Base-by-base conservation (phyloP, 2,329 filamentous ascomycete genomes). In the Colletotrichum neosansevieriae region DNA sequence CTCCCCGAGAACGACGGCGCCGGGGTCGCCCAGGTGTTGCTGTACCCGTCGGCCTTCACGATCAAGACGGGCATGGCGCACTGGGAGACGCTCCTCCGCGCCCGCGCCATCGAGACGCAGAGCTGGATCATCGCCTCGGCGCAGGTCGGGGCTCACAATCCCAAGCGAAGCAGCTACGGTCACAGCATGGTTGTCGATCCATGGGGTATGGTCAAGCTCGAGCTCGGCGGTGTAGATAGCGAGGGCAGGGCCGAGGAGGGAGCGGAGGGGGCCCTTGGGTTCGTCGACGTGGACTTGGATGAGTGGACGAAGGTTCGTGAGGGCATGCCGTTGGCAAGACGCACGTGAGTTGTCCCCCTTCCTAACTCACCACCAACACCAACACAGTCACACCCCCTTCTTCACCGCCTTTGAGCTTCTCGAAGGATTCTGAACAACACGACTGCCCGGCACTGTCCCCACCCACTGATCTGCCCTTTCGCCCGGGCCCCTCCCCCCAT, bases 21-120 rank as follows among this genome's bases (percentile, higher is more conserved):
- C 21, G 72, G 67, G 32, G 81, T 79, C 4, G 93, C 94, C 2
- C 89, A 97, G 70, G 82, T 97, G 60, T 82, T 98, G 57, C 89
- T 93, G 0, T 98, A 95, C 76, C 95, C 95, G 0, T 95, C 92
- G 6, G 95, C 95, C 4, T 98, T 98, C 76, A 97, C 94, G 0
- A 86, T 97, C 0, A 89, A 91, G 1, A 98, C 95, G 0, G 95
- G 95, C 0, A 85, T 84, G 64, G 92, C 92, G 1, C 95, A 98
- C 80, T 98, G 95, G 95, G 89, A 94, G 75, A 84, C 88, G 2
- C 81, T 98, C 6, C 82, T 98, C 13, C 85, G 92, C 32, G 90
- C 93, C 3, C 85, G 95, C 53, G 95, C 95, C 10, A 93, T 98
- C 69, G 95, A 98, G 83, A 94, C 91, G 17, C 92, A 98, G 80